Base-by-base conservation (phyloP, 2,329 filamentous ascomycete genomes). In the Paraconiothyrium sp. region DNA sequence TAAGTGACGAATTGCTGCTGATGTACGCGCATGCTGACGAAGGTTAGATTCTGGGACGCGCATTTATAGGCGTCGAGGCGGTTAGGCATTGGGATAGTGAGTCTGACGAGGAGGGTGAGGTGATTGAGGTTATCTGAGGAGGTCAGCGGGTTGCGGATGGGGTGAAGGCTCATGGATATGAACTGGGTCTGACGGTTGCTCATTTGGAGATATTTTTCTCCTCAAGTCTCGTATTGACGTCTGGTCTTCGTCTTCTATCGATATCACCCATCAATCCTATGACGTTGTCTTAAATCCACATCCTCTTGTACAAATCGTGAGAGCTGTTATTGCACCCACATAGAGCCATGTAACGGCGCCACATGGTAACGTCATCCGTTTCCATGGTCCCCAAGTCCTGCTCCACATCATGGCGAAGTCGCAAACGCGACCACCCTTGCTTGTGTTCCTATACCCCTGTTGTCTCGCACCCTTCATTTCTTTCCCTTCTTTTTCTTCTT, bases 401-500 rank as follows among this genome's bases (percentile, higher is more conserved):
- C 2, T 22, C 43, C 6, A 24, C 20, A 20, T 22, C 20, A 22
- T 11, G 10, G 20, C 20, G 6, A 46, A 24, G 4, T 27, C 48
- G 16, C 8, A 20, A 16, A 11, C 8, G 8, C n/a, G 14, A 30
- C 27, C 27, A 6, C 27, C 2, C 16, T 50, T 20, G 8, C 3
- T 27, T 39, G 14, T 44, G 10, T 41, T 13, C 22, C 20, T 11
- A 16, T 34, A 46, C 9, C 1, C 11, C 24, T 54, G 8, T 1
- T 48, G 24, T 11, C 24, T 7, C 34, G 2, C 39, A 16, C 27
- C 24, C 13, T 57, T 80, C 76, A 83, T 78, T 82, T 83, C 78
- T 84, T 84, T 54, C 80, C 79, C 73, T 82, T 83, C 74, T 83
- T 83, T 68, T 84, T 84, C 74, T 84, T 84, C 74, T 83, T 83